phyloP scores from a whole-genome alignment of 257 asterid species.

The Cordia subcordata region DNA sequence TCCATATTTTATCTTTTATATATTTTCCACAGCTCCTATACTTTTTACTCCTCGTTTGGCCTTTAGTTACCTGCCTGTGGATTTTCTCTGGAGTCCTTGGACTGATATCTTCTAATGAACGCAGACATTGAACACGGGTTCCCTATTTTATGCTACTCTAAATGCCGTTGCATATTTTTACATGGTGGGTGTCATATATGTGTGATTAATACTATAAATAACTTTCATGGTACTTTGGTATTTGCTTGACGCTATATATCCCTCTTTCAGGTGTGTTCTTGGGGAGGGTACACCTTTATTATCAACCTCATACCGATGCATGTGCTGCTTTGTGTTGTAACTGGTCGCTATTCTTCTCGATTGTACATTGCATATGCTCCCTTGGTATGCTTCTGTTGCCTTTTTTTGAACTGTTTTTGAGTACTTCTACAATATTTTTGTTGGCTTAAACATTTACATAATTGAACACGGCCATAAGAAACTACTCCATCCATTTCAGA shows the following conservation, averaged over 20 bases:
- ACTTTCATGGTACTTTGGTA: background rate
- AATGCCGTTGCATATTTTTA: slow-evolving; percentile 92
- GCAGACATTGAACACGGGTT: slow-evolving; percentile 98
- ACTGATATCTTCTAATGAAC: slow-evolving; percentile 13
- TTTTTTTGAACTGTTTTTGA: background rate
- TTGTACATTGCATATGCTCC: slow-evolving; percentile 98
- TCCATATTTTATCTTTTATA: slow-evolving; percentile 6
- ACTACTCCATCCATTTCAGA: background rate
- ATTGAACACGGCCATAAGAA: background rate
- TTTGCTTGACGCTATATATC: background rate
- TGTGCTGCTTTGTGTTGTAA: slow-evolving; percentile 88
- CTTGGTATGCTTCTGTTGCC: slow-evolving; percentile 54
- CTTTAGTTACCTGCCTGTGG: background rate
- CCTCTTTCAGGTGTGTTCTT: slow-evolving; percentile 83
- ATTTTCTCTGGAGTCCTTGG: background rate
- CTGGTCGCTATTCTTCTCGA: slow-evolving; percentile 96
- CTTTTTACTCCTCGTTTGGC: background rate
- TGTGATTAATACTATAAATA: background rate
- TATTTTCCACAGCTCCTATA: slow-evolving; percentile 5
- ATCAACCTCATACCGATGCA: slow-evolving; percentile 99
- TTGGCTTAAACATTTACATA: background rate
- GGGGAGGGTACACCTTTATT: slow-evolving; percentile 99
- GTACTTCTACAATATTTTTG: background rate
- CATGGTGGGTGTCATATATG: slow-evolving; percentile 53
- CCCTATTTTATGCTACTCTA: slow-evolving; percentile 91